Evolutionary conservation across 2,329 filamentous ascomycete genomes (phyloP), one percentile per base, ranked within the genome.

Genomic region (Mollisiaceae sp.): DNA sequence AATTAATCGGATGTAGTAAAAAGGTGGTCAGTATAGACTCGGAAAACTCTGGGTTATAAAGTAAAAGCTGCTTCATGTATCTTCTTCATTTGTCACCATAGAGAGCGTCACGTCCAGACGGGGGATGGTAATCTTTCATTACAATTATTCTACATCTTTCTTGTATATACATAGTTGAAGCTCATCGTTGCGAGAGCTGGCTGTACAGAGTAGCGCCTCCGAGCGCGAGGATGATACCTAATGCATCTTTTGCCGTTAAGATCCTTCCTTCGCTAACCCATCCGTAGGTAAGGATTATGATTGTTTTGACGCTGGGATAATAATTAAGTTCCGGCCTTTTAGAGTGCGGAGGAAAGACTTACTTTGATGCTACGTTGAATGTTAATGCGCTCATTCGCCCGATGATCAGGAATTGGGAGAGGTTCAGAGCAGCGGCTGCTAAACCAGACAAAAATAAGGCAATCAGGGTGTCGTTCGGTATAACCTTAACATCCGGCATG

Each of bases 161-260:
- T 59, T 65, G 38, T 54, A 63, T 38, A 60, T 32, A 63, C 39
- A 54, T 52, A 22, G 22, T 35, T 45, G 32, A 4, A 36, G 35
- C 18, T 71, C 62, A 75, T 45, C 65, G 66, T 43, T 73, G 70
- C 8, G 73, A 74, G 20, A 75, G 69, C 57, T 81, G 79, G 43
- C 79, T 80, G 74, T 82, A 82, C 22, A 81, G 74, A 71, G 79
- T 81, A 43, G 79, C 80, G 35, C 80, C 80, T 14, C 80, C 78
- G 8, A 82, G 71, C 38, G 80, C 80, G 35, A 81, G 69, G n/a
- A 79, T 61, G 12, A 82, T 80, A 64, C 80, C 80, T n/a, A 78
- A 71, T 64, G 76, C 74, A 66, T 82, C 80, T 52, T 75, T 74
- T 12, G 73, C 61, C 54, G 75, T 79, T 36, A 81, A 72, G 12